Base-by-base conservation (phyloP, 257 asterid genomes). In the Agastache rugosa region DNA sequence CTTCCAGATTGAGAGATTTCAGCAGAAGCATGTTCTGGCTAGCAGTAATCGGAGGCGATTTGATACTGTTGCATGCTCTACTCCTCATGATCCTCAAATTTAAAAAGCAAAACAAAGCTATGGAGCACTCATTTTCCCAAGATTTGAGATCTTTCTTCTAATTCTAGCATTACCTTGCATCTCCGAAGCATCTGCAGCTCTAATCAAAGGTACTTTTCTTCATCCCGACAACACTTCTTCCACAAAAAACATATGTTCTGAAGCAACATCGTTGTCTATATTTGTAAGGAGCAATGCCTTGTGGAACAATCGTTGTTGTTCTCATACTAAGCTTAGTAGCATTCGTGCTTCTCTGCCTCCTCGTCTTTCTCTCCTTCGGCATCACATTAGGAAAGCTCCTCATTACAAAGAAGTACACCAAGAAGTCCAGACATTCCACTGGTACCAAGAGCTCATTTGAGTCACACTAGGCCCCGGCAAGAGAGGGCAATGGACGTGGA, bases 401-500 rank as follows among this genome's bases (percentile, higher is more conserved):
- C 97, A 94, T 63, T 94, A 94, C 71, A 90, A 92, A 72, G 99
- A 94, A 56, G 91, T 94, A 15, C 99, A 92, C 80, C 86, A 85
- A 53, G 96, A 45, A 58, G 97, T 92, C 6, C 83, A 81, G 77
- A 54, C 70, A 61, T 87, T 85, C 67, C 97, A 90, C 76, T 94
- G 97, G 97, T 94, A 92, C 73, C 96, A 92, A 71, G 99, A 94
- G 73, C 73, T 94, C 8, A 70, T 94, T 42, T 90, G 99, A 27
- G 97, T 86, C 3, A 90, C 96, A 16, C 77, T 94, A 42, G 97
- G 99, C 54, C 99, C 97, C 0, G 99, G 97, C 6, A 94, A 94
- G 82, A 73, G 96, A 84, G 99, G 99, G 77, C 99, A 92, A 54
- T 94, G 99, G 99, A 86, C 97, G 44, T 94, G 99, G 99, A 92